Evolutionary conservation across 2,329 filamentous ascomycete genomes (phyloP).

Genomic region (Shiraia sp.): DNA sequence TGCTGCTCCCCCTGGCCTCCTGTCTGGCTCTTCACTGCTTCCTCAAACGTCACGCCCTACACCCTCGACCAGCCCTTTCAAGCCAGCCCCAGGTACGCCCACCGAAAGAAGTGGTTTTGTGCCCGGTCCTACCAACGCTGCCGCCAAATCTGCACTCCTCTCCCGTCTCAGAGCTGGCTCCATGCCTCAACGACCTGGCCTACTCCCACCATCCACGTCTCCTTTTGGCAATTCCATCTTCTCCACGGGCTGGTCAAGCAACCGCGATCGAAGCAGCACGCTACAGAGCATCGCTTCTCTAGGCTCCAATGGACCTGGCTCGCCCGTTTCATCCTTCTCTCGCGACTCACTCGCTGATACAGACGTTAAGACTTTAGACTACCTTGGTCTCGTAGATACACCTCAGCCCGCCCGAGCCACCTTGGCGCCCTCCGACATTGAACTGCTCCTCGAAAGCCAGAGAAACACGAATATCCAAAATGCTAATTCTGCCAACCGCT

Average conservation of each 20-base stretch:
- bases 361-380: slow-evolving; percentile 92
- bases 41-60: slow-evolving; percentile 83
- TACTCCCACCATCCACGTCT: slow-evolving; percentile 57
- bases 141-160: slow-evolving; percentile 71
- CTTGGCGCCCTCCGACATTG: slow-evolving; percentile 64
- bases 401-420: slow-evolving; percentile 79
- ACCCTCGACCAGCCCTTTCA: slow-evolving; percentile 85
- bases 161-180: slow-evolving; percentile 89
- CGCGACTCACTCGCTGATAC: slow-evolving; percentile 82
- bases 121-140: slow-evolving; percentile 53
- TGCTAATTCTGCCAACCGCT: slow-evolving; percentile 76
- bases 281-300: slow-evolving; percentile 87
- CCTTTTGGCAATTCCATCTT: slow-evolving; percentile 92
- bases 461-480: slow-evolving; percentile 59
- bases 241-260: slow-evolving; percentile 79
- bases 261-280: slow-evolving; percentile 82
- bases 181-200: slow-evolving; percentile 84
- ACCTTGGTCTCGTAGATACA: slow-evolving; percentile 91
- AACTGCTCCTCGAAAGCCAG: slow-evolving; percentile 56
- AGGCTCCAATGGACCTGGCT: slow-evolving; percentile 83
- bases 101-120: slow-evolving; percentile 42
- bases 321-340: slow-evolving; percentile 83
- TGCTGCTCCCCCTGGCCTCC: slow-evolving; percentile 63
- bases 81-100: slow-evolving; percentile 59
- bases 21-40: slow-evolving; percentile 57